Conservation (phyloP, 345 rosid species). For the Corchorus olitorius region DNA sequence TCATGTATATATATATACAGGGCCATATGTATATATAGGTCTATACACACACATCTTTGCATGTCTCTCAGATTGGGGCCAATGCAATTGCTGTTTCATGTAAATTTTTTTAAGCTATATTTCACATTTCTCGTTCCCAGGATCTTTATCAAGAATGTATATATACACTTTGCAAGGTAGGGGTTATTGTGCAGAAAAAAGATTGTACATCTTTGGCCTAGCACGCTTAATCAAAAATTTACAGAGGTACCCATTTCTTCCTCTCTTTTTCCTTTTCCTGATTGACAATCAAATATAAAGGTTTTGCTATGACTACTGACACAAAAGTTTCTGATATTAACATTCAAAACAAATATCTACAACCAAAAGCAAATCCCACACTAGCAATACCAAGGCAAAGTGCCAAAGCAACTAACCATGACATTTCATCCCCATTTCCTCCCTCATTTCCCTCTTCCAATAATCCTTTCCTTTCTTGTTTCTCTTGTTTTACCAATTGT, state of each 20-base stretch:
- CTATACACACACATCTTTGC: neutral
- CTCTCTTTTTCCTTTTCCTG: neutral
- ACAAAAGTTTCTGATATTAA: neutral
- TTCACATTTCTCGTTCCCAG: neutral
- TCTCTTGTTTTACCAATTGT: slow-evolving; percentile 15
- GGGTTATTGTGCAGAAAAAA: neutral
- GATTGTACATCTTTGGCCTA: neutral
- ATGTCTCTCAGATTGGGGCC: neutral
- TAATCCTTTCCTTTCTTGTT: neutral
- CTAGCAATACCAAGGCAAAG: slow-evolving; percentile 54
- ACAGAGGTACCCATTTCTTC: neutral
- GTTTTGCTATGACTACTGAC: neutral
- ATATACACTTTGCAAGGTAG: neutral
- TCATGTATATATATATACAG: slow-evolving; percentile 14
- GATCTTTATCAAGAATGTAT: neutral
- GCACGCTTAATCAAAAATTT: too few relatives aligned
- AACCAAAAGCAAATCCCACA: slow-evolving; percentile 43
- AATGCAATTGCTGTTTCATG: neutral
- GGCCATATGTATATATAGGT: neutral
- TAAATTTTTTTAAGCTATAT: neutral
- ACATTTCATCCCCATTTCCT: slow-evolving; percentile 8
- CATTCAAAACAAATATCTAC: slow-evolving; percentile 25
- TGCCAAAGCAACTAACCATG: slow-evolving; percentile 42
- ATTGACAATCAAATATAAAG: neutral
- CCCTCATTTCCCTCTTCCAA: slow-evolving; percentile 4